Evolutionary conservation across 345 rosid species (phyloP), one percentile per base, ranked within the genome.

Genomic region (Gossypium arboreum): DNA sequence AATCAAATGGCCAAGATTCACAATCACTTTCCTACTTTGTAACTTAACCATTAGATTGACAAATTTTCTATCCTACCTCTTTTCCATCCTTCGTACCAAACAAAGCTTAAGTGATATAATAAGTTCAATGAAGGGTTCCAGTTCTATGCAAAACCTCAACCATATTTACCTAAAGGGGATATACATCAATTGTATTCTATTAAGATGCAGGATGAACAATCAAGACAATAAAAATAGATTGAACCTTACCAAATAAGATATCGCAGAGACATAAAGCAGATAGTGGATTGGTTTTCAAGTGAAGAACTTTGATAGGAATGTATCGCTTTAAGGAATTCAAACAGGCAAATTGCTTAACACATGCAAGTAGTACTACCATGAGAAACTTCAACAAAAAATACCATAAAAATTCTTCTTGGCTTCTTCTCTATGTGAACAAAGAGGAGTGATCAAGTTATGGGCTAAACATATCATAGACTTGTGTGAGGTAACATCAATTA

Each of bases 281-380:
- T 13, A 69, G 15, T 69, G 27, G 24, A 25, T 13, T 50, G 59
- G n/a, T 54, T 54, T 71, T 18, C 59, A 8, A 54, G n/a, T 34
- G 18, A 71, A 71, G 74, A 71, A 55, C n/a, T 29, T 71, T 52
- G n/a, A 44, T 11, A 65, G 10, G 13, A 65, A 65, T 65, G 27
- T 4, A 71, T 51, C 16, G 47, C 20, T 54, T 54, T 54, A 8
- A 71, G 61, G 12, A 68, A 22, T 8, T 24, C 72, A 24, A 24
- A 48, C 57, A 13, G 22, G 2, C 20, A 68, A 20, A 68, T 71
- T n/a, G 27, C 29, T 52, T 70, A 45, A 70, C 61, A 29, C n/a
- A 29, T 16, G 61, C 73, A 52, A 27, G 48, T 27, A 5, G 4
- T 29, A n/a, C 11, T 27, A 34, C 17, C 29, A 51, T 6, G 27